phyloP scores from a whole-genome alignment of 768 basidiomycete species.

The Epithele typhae region DNA sequence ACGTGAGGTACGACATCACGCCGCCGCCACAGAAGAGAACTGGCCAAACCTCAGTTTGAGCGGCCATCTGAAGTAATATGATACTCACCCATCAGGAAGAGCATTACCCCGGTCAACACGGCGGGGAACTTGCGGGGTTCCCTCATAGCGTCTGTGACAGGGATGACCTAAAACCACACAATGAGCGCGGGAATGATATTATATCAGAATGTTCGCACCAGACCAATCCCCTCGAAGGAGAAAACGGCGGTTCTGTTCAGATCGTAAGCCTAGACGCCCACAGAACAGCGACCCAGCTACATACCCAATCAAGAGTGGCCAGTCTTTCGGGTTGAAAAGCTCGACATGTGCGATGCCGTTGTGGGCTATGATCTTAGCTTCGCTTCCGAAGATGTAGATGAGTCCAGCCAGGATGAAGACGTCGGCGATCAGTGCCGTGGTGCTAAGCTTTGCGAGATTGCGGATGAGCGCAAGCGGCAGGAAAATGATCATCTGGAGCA shows the following conservation, averaged over 20 bases:
- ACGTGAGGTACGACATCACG: slow-evolving; percentile 81
- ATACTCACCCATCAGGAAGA: slow-evolving; percentile 64
- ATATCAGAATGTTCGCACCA: slow-evolving; percentile 44
- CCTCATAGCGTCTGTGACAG: slow-evolving; percentile 95
- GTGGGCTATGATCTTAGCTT: slow-evolving; percentile 61
- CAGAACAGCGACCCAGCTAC: slow-evolving; percentile 20
- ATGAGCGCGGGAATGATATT: not conserved
- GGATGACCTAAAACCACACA: slow-evolving; percentile 60
- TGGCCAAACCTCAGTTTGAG: slow-evolving; percentile 20
- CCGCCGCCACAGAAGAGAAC: slow-evolving; percentile 89
- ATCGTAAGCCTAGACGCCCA: too few relatives aligned
- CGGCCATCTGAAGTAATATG: too few relatives aligned
- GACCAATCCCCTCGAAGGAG: slow-evolving; percentile 95
- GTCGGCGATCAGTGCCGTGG: slow-evolving; percentile 89
- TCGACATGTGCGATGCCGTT: slow-evolving; percentile 75
- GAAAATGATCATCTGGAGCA: slow-evolving; percentile 81
- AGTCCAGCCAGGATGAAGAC: slow-evolving; percentile 90
- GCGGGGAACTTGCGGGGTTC: slow-evolving; percentile 92
- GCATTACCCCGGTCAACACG: slow-evolving; percentile 88
- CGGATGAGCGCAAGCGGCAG: slow-evolving; percentile 86
- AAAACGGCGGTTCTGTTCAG: slow-evolving; percentile 85
- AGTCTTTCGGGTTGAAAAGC: slow-evolving; percentile 86
- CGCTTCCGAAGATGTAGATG: slow-evolving; percentile 85
- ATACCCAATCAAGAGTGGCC: slow-evolving; percentile 88
- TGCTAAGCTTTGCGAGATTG: slow-evolving; percentile 91